phyloP scores from a whole-genome alignment of 2,329 filamentous ascomycete species.

The Aplosporella prunicola region DNA sequence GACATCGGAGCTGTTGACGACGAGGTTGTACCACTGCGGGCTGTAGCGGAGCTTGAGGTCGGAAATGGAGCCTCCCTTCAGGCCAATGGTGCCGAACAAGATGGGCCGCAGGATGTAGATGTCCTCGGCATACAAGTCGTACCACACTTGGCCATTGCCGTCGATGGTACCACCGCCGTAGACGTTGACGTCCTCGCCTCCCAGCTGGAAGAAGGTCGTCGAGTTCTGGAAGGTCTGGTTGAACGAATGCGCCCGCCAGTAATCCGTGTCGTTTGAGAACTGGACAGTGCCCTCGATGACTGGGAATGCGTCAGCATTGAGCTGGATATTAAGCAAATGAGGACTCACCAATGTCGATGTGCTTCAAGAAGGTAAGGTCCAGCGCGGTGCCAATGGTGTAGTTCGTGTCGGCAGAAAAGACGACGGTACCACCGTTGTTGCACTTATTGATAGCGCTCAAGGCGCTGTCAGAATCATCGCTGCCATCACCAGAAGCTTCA shows the following conservation, averaged over 20 bases:
- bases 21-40: slow-evolving; percentile 54
- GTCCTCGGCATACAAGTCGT: slow-evolving; percentile 50
- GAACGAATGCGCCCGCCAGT: slow-evolving; percentile 59
- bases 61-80: slow-evolving; percentile 49
- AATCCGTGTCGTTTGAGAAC: slow-evolving; percentile 58
- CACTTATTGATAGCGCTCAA: slow-evolving; percentile 48
- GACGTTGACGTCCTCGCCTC: slow-evolving; percentile 56
- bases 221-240: slow-evolving; percentile 57
- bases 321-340: not conserved
- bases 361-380: slow-evolving; percentile 54
- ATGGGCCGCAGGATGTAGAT: slow-evolving; percentile 51
- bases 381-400: slow-evolving; percentile 57
- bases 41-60: slow-evolving; percentile 53
- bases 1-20: slow-evolving; percentile 56
- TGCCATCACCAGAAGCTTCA: slow-evolving; percentile 28
- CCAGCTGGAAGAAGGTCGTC: slow-evolving; percentile 58
- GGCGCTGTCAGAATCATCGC: slow-evolving; percentile 44
- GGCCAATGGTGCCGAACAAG: slow-evolving; percentile 47
- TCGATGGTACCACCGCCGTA: slow-evolving; percentile 56
- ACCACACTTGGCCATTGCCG: slow-evolving; percentile 57
- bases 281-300: slow-evolving; percentile 51
- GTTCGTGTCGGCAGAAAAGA: slow-evolving; percentile 45
- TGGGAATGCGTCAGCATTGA: slow-evolving; percentile 15
- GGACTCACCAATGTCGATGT: slow-evolving; percentile 50
- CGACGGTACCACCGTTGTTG: slow-evolving; percentile 53